Percentiles rank a stretch among this genome's conserved stretches.
Conservation (phyloP, 768 basidiomycete genomes). For the Mrakia frigida region DNA sequence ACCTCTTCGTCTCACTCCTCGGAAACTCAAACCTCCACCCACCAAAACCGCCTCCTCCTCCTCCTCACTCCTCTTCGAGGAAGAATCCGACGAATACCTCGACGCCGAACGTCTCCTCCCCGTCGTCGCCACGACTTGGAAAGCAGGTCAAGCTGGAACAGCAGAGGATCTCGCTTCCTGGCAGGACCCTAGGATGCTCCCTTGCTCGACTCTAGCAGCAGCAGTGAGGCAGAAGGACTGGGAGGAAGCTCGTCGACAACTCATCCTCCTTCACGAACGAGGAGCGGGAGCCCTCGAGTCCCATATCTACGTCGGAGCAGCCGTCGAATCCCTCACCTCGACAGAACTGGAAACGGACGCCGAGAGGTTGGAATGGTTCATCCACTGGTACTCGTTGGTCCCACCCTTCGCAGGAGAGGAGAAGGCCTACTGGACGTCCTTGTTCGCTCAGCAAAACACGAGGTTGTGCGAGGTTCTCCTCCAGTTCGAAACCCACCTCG, state of each 20-base stretch:
- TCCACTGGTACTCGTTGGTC: constrained; percentile 28
- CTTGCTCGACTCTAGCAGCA: neutral
- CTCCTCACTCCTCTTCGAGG: neutral
- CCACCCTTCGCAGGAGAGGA: neutral
- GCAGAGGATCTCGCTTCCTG: neutral
- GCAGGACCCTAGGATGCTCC: neutral
- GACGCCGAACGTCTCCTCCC: constrained; percentile 2
- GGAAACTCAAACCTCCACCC: neutral
- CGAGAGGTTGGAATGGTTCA: constrained; percentile 23
- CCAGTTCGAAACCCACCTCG: neutral
- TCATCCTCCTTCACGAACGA: neutral
- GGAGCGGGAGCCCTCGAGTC: constrained; percentile 1
- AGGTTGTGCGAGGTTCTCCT: constrained; percentile 12
- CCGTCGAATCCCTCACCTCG: constrained; percentile 6
- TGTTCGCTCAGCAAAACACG: constrained; percentile 1
- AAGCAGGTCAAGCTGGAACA: neutral
- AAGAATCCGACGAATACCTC: neutral
- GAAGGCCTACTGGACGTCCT: neutral
- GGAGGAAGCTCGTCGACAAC: constrained; percentile 2
- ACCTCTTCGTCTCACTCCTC: neutral
- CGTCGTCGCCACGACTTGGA: neutral
- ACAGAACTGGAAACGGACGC: constrained; percentile 4
- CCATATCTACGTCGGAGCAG: constrained; percentile 11
- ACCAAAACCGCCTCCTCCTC: neutral
- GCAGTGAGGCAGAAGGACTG: neutral